A percentile compares a stretch with the other conserved stretches of the same genome.
These are phyloP conservation scores for Penicillium angulare DNA, from an alignment of 495 filamentous ascomycete genomes.

Conservation along the genomic window DNA sequence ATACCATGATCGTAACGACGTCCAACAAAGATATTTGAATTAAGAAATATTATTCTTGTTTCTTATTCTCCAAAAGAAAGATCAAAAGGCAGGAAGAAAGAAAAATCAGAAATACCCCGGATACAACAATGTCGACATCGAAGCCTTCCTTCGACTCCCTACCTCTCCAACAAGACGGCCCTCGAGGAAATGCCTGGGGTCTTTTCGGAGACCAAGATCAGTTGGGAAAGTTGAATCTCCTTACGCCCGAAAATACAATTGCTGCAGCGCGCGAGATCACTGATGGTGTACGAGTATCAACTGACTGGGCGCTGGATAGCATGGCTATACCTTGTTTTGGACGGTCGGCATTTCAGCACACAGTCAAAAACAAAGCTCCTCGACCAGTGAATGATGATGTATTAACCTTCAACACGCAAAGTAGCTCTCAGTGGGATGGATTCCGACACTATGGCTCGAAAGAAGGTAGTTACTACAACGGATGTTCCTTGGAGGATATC, in stretches of 20 bases:
- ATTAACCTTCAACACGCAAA: slow-evolving; percentile 61
- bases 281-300: slow-evolving; percentile 45
- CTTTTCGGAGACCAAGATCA: slow-evolving; percentile 44
- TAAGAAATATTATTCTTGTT: no score
- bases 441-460: slow-evolving; percentile 51
- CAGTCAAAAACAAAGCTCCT: slow-evolving; percentile 37
- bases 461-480: slow-evolving; percentile 58
- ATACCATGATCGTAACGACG: no score
- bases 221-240: slow-evolving; percentile 47
- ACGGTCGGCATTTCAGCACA: slow-evolving; percentile 29
- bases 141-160: slow-evolving; percentile 39
- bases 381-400: slow-evolving; percentile 56
- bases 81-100: no score
- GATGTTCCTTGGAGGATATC: slow-evolving; percentile 56
- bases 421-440: slow-evolving; percentile 56
- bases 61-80: no score
- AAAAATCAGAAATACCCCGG: no score
- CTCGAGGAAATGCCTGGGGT: slow-evolving; percentile 50
- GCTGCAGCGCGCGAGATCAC: slow-evolving; percentile 48
- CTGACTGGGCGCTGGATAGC: slow-evolving; percentile 41
- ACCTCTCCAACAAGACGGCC: slow-evolving; percentile 39
- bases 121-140: background rate
- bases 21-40: no score
- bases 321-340: slow-evolving; percentile 27
- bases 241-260: slow-evolving; percentile 46